Base-by-base conservation (phyloP, 257 asterid genomes). In the Schizonepeta tenuifolia region DNA sequence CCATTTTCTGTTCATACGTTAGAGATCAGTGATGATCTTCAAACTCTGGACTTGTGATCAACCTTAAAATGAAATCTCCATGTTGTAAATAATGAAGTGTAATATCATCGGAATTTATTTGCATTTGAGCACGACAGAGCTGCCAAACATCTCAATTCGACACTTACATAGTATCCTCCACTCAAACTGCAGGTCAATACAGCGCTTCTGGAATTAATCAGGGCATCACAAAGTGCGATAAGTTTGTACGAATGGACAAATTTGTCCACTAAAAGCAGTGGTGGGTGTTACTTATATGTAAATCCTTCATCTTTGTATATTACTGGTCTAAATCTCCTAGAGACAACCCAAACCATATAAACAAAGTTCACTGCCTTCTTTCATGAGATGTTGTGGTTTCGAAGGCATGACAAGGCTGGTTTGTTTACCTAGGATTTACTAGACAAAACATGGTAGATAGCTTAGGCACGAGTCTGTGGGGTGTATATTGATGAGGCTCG, bases 221-320 rank as follows among this genome's bases (percentile, higher is more conserved):
- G 80, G 76, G 98, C 97, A 60, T 87, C 98, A 43, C 81, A 83
- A 65, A 79, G 72, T 72, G 71, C 51, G 75, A 65, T 47, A 58
- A 83, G 74, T 56, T 86, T 81, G 5, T 70, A 75, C 13, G 90
- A 90, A 5, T 95, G 99, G 98, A 95, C 98, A 70, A 92, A 92
- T 85, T 76, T 95, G 87, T 81, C 92, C 28, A 74, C 24, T 73
- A 86, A 86, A 74, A 90, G 77, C 77, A 75, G 83, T 58, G 93
- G 99, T 94, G 83, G 77, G 90, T 83, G 63, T 70, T 70, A 50
- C 33, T 17, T 54, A 15, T 78, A 77, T 51, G 49, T 13, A 41
- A 40, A 58, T 36, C 24, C 70, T 62, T 60, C 78, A 73, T 67
- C 65, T 43, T 44, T 77, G 40, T 49, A 72, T 53, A 17, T 54